Percentiles rank a stretch among this genome's conserved stretches.
Conservation (phyloP, 2,329 filamentous ascomycete species). For the Penicillium sp. region DNA sequence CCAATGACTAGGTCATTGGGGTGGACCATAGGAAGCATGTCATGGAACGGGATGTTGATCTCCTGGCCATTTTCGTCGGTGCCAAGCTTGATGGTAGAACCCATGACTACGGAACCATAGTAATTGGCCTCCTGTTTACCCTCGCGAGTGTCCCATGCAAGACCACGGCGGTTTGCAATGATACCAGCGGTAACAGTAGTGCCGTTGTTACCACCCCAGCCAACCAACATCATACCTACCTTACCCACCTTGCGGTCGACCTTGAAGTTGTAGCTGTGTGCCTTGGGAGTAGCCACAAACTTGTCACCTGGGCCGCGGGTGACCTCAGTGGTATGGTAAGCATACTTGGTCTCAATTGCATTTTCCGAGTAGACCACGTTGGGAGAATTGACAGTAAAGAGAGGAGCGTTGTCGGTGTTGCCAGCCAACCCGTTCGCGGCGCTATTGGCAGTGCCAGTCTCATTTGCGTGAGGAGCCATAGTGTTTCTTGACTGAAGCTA, state of each 20-base stretch:
- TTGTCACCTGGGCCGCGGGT: constrained; percentile 67
- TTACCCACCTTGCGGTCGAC: constrained; percentile 90
- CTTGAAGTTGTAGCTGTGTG: constrained; percentile 96
- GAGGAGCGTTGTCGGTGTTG: constrained; percentile 39
- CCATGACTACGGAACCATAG: constrained; percentile 97
- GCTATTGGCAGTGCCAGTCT: constrained; percentile 51
- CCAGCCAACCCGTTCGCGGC: constrained; percentile 51
- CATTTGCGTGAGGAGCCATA: constrained; percentile 92
- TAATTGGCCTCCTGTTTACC: constrained; percentile 85
- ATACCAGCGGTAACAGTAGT: constrained; percentile 96
- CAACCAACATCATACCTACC: constrained; percentile 94
- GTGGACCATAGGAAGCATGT: constrained; percentile 93
- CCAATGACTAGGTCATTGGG: constrained; percentile 93
- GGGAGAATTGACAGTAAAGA: constrained; percentile 86
- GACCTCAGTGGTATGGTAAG: constrained; percentile 90
- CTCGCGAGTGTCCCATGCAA: constrained; percentile 92
- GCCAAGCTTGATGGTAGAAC: constrained; percentile 94
- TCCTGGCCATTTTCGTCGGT: constrained; percentile 82
- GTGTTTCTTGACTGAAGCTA: constrained; percentile 18
- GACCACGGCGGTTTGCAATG: constrained; percentile 82
- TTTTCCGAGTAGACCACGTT: constrained; percentile 87
- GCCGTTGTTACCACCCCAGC: constrained; percentile 97
- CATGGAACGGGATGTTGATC: constrained; percentile 93
- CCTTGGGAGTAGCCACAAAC: constrained; percentile 77
- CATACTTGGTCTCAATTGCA: constrained; percentile 90